Conservation (phyloP, 805 yeast genomes). For the Tetrapisispora nanseiensis region DNA sequence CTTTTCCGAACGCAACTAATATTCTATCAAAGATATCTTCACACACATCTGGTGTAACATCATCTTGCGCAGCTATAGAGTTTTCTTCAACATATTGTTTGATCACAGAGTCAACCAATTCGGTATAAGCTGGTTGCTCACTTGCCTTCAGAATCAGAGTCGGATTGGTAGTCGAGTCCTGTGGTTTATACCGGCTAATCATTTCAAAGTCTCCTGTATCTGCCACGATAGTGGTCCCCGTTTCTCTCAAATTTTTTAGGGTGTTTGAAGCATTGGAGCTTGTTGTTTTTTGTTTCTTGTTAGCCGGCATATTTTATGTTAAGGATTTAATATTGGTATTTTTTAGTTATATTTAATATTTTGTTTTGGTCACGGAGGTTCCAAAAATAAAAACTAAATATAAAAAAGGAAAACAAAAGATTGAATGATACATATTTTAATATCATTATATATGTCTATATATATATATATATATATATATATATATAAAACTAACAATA, state of each 20-base stretch:
- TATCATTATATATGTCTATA: too few relatives aligned
- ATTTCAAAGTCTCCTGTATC: constrained; percentile 98
- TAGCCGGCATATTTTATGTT: neutral
- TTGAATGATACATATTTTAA: too few relatives aligned
- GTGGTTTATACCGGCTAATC: constrained; percentile 94
- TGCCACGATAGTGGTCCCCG: constrained; percentile 93
- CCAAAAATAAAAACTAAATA: too few relatives aligned
- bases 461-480: too few relatives aligned
- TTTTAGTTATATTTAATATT: neutral
- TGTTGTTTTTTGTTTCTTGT: constrained; percentile 30
- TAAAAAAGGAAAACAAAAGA: too few relatives aligned
- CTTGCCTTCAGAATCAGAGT: constrained; percentile 92
- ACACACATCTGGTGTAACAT: constrained; percentile 32
- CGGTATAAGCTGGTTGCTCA: constrained; percentile 76
- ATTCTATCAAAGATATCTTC: constrained; percentile 59
- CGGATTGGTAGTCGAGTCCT: constrained; percentile 98
- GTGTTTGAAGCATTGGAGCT: constrained; percentile 36
- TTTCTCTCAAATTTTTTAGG: constrained; percentile 80
- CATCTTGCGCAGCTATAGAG: neutral
- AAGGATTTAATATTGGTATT: neutral
- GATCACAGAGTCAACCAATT: constrained; percentile 80
- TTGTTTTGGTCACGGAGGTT: too few relatives aligned
- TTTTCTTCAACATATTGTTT: constrained; percentile 50
- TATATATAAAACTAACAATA: too few relatives aligned
- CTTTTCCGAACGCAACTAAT: constrained; percentile 89